Conservation (phyloP, 208 protist genomes). For the Naegleria lovaniensis region DNA sequence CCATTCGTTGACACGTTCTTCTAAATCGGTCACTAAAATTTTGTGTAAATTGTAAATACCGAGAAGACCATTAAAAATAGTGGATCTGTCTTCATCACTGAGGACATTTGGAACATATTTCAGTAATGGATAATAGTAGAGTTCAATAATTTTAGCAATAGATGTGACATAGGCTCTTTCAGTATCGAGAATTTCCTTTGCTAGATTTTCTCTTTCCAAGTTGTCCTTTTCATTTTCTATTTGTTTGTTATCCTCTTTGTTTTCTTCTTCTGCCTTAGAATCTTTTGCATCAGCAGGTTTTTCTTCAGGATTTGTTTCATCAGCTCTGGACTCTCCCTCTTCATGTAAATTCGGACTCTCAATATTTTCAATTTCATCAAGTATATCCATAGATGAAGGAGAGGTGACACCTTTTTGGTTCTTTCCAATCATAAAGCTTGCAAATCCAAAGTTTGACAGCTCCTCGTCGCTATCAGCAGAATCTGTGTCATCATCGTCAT, state of each 20-base stretch:
- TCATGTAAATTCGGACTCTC: not conserved
- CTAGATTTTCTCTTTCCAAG: constrained; percentile 16
- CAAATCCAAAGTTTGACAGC: not conserved
- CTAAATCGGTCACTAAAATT: not conserved
- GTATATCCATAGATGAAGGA: not conserved
- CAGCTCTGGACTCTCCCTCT: not conserved
- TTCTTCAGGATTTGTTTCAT: not conserved
- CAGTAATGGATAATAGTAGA: not conserved
- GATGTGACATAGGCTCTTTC: constrained; percentile 5
- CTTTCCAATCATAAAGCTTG: not conserved
- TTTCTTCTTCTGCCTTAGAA: not conserved
- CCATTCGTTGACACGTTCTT: not conserved
- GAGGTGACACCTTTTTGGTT: not conserved
- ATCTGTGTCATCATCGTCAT: not conserved
- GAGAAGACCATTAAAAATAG: not conserved
- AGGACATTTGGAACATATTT: not conserved
- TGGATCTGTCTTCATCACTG: not conserved
- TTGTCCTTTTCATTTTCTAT: not conserved
- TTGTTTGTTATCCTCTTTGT: not conserved
- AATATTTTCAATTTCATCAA: not conserved
- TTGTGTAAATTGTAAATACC: constrained; percentile 22
- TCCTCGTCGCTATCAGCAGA: not conserved
- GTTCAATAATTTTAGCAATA: not conserved
- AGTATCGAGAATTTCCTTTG: constrained; percentile 19
- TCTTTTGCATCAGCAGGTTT: not conserved